Evolutionary conservation across 768 basidiomycete species (phyloP), one percentile per base, ranked within the genome.

Genomic region (Agrocybe praecox): DNA sequence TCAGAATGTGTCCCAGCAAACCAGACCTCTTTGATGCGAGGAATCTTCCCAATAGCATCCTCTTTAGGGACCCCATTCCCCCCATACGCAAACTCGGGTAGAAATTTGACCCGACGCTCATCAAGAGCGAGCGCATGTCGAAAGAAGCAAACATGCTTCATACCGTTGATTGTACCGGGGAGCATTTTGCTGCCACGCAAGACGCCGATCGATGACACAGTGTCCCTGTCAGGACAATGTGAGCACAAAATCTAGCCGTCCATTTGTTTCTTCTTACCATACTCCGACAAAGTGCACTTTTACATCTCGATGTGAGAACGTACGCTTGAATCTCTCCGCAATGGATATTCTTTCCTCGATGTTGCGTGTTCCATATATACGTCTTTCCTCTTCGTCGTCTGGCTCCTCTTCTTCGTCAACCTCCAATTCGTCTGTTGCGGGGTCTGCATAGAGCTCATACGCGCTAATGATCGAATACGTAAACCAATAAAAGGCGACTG

Each of bases 101-200:
- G 56, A 57, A 80, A 81, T 49, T 80, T 81, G 42, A 80, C 78
- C 6, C 80, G 72, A 22, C 72, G 66, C 46, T 81, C 80, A 54
- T 81, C 80, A 23, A 81, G 65, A 0, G 80, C 80, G 5, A 81
- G 65, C 0, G 77, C 80, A 61, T 81, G 80, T 7, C 79, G 73
- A 53, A 81, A 80, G 45, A 68, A 70, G 42, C 75, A 76, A 8
- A 80, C 66, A 49, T 77, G 72, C 32, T 58, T 55, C 56, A 60
- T 60, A 1, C 58, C 52, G 46, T 60, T 54, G 15, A 50, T 67
- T 7, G 75, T 74, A 19, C 55, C 59, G 6, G 79, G 76, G 19
- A 57, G 66, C 36, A 40, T 40, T 12, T 57, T 67, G 12, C 55
- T 60, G 42, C 77, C 62, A 2, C 57, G 57, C 22, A 69, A 36